These are phyloP conservation scores for Sarcodon sp. DNA, from an alignment of 768 basidiomycete genomes.

Conservation along the genomic window DNA sequence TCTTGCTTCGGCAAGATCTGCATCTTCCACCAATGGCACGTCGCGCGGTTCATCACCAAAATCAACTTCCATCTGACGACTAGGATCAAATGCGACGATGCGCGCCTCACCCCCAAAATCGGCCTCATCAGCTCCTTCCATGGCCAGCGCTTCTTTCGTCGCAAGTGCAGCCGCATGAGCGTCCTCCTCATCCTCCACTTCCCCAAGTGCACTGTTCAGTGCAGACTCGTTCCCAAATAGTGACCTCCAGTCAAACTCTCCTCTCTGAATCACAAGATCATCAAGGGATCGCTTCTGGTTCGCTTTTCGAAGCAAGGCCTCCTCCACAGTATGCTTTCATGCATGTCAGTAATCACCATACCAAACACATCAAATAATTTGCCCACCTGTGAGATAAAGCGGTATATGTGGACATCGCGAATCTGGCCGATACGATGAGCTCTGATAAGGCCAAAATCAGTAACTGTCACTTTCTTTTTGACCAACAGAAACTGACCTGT, in stretches of 20 bases:
- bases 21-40: constrained; percentile 3
- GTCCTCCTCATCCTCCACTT: constrained; percentile 85
- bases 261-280: constrained; percentile 83
- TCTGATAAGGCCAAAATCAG: constrained; percentile 22
- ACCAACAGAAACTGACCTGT: constrained; percentile 38
- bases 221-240: constrained; percentile 56
- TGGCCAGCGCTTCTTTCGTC: constrained; percentile 52
- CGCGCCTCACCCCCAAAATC: constrained; percentile 53
- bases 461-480: constrained; percentile 1
- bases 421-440: constrained; percentile 99
- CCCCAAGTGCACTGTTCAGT: constrained; percentile 63
- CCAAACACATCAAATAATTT: background rate
- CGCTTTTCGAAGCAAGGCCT: constrained; percentile 93
- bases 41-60: constrained; percentile 3
- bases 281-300: constrained; percentile 93
- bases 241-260: constrained; percentile 90
- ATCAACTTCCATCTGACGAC: constrained; percentile 3
- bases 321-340: constrained; percentile 68
- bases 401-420: constrained; percentile 92
- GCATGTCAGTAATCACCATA: background rate
- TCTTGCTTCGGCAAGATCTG: constrained; percentile 5
- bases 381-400: constrained; percentile 59
- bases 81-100: background rate
- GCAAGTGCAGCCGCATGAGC: constrained; percentile 71
- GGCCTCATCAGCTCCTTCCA: constrained; percentile 69